phyloP scores from a whole-genome alignment of 2,329 filamentous ascomycete species.

The Ceratocystis lukuohia region DNA sequence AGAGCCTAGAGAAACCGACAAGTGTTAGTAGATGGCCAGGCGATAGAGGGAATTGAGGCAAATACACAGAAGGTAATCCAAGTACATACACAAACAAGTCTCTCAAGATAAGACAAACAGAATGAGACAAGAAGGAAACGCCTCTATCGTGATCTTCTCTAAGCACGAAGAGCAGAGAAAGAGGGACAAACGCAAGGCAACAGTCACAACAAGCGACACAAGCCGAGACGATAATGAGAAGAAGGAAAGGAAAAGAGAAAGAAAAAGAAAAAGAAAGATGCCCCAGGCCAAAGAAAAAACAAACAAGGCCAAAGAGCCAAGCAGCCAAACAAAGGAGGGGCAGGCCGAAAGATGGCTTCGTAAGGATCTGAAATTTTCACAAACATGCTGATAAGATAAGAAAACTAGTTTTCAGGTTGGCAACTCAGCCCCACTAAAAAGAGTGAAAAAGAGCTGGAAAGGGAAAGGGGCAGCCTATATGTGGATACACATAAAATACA shows the following conservation, averaged over 20 bases:
- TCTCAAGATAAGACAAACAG: neutral
- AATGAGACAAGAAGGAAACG: neutral
- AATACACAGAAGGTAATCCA: neutral
- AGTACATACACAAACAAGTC: neutral
- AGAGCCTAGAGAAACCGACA: neutral
- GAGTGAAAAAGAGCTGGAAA: neutral
- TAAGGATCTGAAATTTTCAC: slow-evolving; percentile 10
- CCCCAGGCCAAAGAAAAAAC: neutral
- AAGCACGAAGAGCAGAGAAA: neutral
- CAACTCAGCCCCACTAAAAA: neutral
- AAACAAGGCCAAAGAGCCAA: neutral
- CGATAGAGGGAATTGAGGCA: neutral
- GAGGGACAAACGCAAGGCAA: neutral
- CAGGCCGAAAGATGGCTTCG: neutral
- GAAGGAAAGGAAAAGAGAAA: neutral
- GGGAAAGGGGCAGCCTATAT: neutral
- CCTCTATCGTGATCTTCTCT: slow-evolving; percentile 5
- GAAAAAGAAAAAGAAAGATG: neutral
- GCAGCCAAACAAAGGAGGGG: neutral
- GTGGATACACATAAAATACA: neutral
- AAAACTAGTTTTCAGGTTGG: neutral
- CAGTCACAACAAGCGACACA: neutral
- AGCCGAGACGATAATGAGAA: neutral
- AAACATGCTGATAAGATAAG: slow-evolving; percentile 3
- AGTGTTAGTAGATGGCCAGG: neutral